Evolutionary conservation across 495 filamentous ascomycete genomes (phyloP).

Genomic region (Beverwykella pulmonaria): DNA sequence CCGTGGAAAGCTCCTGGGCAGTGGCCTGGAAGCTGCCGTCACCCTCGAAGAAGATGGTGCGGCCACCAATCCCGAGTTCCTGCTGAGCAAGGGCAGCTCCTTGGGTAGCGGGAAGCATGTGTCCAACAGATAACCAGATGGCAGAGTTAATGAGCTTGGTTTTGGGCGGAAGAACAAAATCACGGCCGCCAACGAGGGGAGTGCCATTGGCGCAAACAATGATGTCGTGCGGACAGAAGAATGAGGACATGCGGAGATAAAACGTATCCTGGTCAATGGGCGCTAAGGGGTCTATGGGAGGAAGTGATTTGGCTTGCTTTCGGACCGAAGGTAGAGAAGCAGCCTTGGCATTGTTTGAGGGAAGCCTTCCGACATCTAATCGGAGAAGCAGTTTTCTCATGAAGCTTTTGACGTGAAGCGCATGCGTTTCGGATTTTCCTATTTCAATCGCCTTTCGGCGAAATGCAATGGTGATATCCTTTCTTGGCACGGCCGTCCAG

Average conservation of each 20-base stretch:
- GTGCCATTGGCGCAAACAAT: slow-evolving; percentile 34
- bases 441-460: slow-evolving; percentile 11
- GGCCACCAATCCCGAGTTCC: slow-evolving; percentile 41
- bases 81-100: slow-evolving; percentile 50
- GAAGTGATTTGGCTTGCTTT: slow-evolving; percentile 1
- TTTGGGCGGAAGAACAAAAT: slow-evolving; percentile 23
- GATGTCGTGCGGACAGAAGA: slow-evolving; percentile 38
- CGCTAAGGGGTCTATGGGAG: slow-evolving; percentile 1
- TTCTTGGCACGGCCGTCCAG: slow-evolving; percentile 33
- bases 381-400: slow-evolving; percentile 13
- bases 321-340: slow-evolving; percentile 4
- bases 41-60: slow-evolving; percentile 74
- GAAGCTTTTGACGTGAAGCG: slow-evolving; percentile 25
- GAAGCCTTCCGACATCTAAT: slow-evolving; percentile 7
- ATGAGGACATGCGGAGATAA: slow-evolving; percentile 34
- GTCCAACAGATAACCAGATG: slow-evolving; percentile 53
- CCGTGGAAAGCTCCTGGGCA: slow-evolving; percentile 80
- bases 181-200: slow-evolving; percentile 30
- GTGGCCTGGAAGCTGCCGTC: slow-evolving; percentile 86
- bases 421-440: slow-evolving; percentile 1
- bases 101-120: slow-evolving; percentile 54
- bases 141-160: slow-evolving; percentile 44
- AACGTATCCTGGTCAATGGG: slow-evolving; percentile 36
- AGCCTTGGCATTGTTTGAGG: background rate
- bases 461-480: slow-evolving; percentile 27